Conservation (phyloP, 441 rosid species). For the Brassica hybrid region DNA sequence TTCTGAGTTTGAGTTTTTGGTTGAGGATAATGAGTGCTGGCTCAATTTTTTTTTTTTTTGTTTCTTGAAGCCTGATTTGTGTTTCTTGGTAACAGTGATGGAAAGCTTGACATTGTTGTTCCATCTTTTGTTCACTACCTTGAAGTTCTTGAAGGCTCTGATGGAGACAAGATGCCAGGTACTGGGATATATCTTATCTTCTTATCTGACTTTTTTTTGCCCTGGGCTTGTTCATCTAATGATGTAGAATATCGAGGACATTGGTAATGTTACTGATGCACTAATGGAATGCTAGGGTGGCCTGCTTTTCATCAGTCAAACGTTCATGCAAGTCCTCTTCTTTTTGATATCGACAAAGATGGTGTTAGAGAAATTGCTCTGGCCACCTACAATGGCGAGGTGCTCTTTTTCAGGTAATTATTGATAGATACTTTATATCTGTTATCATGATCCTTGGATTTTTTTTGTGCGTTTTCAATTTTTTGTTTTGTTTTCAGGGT, state of each 20-base stretch:
- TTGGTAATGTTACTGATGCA: slow-evolving; percentile 20
- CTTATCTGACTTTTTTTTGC: neutral
- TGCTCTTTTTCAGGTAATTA: slow-evolving; percentile 93
- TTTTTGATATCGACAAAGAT: slow-evolving; percentile 95
- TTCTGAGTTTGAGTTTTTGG: no score
- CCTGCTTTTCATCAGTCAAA: slow-evolving; percentile 99
- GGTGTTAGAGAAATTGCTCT: slow-evolving; percentile 95
- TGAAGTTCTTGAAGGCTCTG: slow-evolving; percentile 98
- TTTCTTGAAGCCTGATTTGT: no score
- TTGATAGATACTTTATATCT: neutral
- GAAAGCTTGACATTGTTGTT: slow-evolving; percentile 97
- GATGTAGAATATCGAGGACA: slow-evolving; percentile 12
- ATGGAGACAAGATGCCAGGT: slow-evolving; percentile 99
- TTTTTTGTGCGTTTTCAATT: slow-evolving; percentile 13
- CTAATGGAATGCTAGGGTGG: slow-evolving; percentile 70
- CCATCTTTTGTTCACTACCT: slow-evolving; percentile 98
- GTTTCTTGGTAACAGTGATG: no score
- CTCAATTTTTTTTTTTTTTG: no score
- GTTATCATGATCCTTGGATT: slow-evolving; percentile 23
- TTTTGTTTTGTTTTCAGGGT: slow-evolving; percentile 54
- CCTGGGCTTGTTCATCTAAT: neutral
- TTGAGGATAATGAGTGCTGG: no score
- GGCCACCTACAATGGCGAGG: slow-evolving; percentile 99
- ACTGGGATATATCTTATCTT: slow-evolving; percentile 9
- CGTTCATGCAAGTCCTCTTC: slow-evolving; percentile 95